Evolutionary conservation across 352 stramenopile species (phyloP).

Genomic region (Pythium apleroticum): DNA sequence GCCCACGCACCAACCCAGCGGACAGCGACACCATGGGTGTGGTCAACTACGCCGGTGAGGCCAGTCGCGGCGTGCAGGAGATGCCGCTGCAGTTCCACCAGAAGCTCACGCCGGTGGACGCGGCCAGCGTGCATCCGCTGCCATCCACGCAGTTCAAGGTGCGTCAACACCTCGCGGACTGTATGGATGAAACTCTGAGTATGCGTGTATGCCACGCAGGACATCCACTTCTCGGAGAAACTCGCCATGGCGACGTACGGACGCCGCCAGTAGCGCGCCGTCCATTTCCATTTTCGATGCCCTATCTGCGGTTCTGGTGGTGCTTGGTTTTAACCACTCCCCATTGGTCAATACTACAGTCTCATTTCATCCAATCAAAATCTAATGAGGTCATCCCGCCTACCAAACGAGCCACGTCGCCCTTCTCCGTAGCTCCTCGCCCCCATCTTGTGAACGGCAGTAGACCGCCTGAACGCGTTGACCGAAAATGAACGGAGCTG

Average conservation of each 20-base stretch:
- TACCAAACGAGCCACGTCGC: conserved; percentile 12
- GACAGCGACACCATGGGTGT: conserved; percentile 50
- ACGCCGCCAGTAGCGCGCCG: conserved; percentile 28
- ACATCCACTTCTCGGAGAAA: conserved; percentile 75
- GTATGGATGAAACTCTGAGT: background rate
- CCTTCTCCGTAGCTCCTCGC: conserved; percentile 10
- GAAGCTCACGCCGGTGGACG: conserved; percentile 22
- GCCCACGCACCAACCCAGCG: conserved; percentile 46
- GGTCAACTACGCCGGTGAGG: conserved; percentile 51
- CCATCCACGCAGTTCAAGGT: conserved; percentile 49
- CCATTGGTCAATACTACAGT: conserved; percentile 21
- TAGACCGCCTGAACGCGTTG: conserved; percentile 6
- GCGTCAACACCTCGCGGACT: background rate
- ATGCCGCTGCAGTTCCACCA: conserved; percentile 50
- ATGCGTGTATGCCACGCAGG: conserved; percentile 31
- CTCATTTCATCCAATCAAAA: conserved; percentile 20
- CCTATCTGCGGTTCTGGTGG: conserved; percentile 30
- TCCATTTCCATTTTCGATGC: background rate
- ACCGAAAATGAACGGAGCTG: conserved; percentile 38
- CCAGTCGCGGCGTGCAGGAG: conserved; percentile 47
- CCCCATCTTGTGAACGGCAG: conserved; percentile 30
- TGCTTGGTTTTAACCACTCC: background rate
- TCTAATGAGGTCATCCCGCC: conserved; percentile 16
- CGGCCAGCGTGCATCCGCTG: conserved; percentile 60
- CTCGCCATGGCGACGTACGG: conserved; percentile 55